Conservation (phyloP, 2,329 filamentous ascomycete genomes). For the Dactylellina sp. region DNA sequence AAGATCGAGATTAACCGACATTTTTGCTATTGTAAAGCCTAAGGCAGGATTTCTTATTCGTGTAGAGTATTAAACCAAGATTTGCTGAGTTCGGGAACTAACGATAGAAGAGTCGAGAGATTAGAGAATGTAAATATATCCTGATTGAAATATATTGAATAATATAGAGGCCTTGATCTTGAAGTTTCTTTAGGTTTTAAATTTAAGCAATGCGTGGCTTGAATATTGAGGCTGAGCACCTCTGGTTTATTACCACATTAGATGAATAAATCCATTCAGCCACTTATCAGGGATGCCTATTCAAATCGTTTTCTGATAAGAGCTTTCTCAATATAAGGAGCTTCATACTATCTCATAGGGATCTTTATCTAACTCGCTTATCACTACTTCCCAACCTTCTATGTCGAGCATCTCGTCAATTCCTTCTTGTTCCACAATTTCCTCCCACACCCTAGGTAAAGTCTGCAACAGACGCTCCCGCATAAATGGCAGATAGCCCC, state of each 20-base stretch:
- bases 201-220: no score
- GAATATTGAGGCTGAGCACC: no score
- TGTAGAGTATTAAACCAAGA: no score
- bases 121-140: no score
- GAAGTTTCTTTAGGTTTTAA: no score
- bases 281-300: neutral
- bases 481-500: constrained; percentile 82
- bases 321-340: no score
- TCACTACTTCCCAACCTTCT: constrained; percentile 72
- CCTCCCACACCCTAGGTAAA: constrained; percentile 70
- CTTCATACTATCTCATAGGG: constrained; percentile 82
- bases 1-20: constrained; percentile 24
- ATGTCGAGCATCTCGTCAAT: constrained; percentile 58
- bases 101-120: no score
- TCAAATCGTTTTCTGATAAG: no score
- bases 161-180: no score
- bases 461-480: constrained; percentile 72
- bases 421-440: constrained; percentile 61
- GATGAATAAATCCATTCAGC: constrained; percentile 7
- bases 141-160: no score
- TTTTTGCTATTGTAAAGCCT: neutral
- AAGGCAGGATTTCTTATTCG: neutral
- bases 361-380: constrained; percentile 85
- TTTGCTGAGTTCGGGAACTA: no score
- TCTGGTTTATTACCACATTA: no score